Evolutionary conservation across 2,329 filamentous ascomycete species (phyloP), one percentile per base, ranked within the genome.

Genomic region (Cladosporium sp.): DNA sequence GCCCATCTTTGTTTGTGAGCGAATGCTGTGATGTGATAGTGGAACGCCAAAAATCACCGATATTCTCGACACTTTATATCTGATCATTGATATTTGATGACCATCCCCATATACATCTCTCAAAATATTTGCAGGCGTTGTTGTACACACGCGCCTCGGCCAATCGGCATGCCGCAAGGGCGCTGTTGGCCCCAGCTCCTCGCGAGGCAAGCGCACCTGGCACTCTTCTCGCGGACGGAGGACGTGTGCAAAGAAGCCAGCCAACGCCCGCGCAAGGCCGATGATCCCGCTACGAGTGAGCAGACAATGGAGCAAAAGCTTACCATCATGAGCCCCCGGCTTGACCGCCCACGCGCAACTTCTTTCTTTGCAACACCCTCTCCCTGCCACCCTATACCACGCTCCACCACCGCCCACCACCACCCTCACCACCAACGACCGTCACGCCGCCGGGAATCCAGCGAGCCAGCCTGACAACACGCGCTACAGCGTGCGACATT

Each of bases 401-500:
- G 26, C 57, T 25, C 57, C 26, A 36, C 43, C 43, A 36, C 28
- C 58, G 57, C 57, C 16, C 36, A 61, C 16, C 10, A 61, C 46
- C 58, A 32, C 11, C 46, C 30, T 25, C 58, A 51, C 32, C 58
- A 36, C 58, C 58, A 13, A n/a, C 39, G 39, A 21, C 39, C n/a
- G 21, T 7, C 43, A 32, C n/a, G 46, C 26, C 25, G 23, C 57
- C 57, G 14, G 39, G 57, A n/a, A 48, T n/a, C n/a, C n/a, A n/a
- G n/a, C n/a, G n/a, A n/a, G n/a, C 58, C 58, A 36, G 43, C 58
- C 46, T 61, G 32, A 61, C 18, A 51, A 23, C 46, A 46, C 43
- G 21, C 58, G 58, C 58, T 49, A 7, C 26, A 61, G 57, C 57
- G 25, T 59, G 57, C 39, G 57, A 61, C 58, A 61, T 51, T 61